These are phyloP conservation scores for Diaporthe longicolla DNA, from an alignment of 2,329 filamentous ascomycete genomes.

Conservation along the genomic window DNA sequence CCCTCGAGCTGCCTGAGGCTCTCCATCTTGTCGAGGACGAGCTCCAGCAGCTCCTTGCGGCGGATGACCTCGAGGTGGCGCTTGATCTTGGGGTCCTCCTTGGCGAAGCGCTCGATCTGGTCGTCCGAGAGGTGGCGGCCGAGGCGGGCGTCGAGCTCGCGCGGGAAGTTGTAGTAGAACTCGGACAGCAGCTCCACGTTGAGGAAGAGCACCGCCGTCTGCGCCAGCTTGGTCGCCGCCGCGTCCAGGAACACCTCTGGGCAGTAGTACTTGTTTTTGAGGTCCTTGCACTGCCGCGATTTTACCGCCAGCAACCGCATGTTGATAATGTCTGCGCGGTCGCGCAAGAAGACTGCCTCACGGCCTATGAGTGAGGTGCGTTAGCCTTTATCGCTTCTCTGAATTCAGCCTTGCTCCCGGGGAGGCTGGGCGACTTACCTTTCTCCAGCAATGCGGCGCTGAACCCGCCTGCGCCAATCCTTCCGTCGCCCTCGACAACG, in stretches of 20 bases:
- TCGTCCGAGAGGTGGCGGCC: conserved; percentile 83
- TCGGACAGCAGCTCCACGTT: conserved; percentile 97
- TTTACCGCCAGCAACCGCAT: conserved; percentile 91
- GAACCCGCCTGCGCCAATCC: conserved; percentile 92
- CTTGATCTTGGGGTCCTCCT: conserved; percentile 91
- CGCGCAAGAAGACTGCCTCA: conserved; percentile 93
- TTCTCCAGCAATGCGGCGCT: conserved; percentile 86
- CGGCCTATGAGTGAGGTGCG: conserved; percentile 70
- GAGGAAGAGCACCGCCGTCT: conserved; percentile 95
- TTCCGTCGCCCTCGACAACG: conserved; percentile 84
- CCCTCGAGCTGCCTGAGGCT: conserved; percentile 87
- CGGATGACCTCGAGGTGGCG: conserved; percentile 92
- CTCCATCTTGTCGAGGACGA: conserved; percentile 97
- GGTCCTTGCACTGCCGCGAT: conserved; percentile 86
- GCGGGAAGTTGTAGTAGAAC: conserved; percentile 97
- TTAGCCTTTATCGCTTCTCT: conserved; percentile 46
- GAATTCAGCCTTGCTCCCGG: too few species aligned
- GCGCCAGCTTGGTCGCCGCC: conserved; percentile 93
- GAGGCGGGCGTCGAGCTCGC: conserved; percentile 89
- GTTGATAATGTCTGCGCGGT: conserved; percentile 89
- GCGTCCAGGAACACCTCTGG: conserved; percentile 98
- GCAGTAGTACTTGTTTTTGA: conserved; percentile 95
- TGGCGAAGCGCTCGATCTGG: conserved; percentile 90
- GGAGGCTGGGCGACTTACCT: conserved; percentile 67
- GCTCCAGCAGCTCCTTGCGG: conserved; percentile 91